Base-by-base conservation (phyloP, 306 rosid species). In the Corylus heterophylla region DNA sequence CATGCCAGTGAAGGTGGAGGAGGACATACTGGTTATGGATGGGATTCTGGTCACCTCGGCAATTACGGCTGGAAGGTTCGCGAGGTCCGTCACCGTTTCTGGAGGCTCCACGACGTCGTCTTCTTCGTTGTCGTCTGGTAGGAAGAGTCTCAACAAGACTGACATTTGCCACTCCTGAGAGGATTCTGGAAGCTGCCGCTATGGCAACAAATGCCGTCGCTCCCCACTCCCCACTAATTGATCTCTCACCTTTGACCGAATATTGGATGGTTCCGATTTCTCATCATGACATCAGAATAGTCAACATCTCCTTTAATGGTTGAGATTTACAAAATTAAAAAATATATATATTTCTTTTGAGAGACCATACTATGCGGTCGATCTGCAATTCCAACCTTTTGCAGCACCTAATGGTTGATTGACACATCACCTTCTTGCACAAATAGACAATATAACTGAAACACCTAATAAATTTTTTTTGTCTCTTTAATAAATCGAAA, bases 21-120 rank as follows among this genome's bases (percentile, higher is more conserved):
- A 92, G 67, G 97, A 92, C 55, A 89, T 86, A 35, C 42, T 92
- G 42, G 94, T 92, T 71, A 92, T 92, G 84, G 93, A 92, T 81
- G 97, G 82, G 10, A 84, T 92, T 76, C 87, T 74, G 62, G 88
- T 92, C 76, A 84, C 79, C 73, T 63, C 77, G 1, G 25, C 27
- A 39, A 58, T 82, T 0, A 14, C 75, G 4, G 83, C 79, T 27
- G 83, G 79, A 69, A 88, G 82, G 84, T 86, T 55, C 47, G 59
- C 88, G 3, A 83, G 91, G 78, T 81, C 89, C 27, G 76, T 80
- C 5, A 74, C 89, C 0, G 85, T 82, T 22, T 85, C 80, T 12
- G 42, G 82, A 42, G 39, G 82, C 11, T 48, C 69, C 0, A 75
- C 82, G 1, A 49, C 79, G 35, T 66, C 81, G 0, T 80, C 82